Evolutionary conservation across 768 basidiomycete species (phyloP).

Genomic region (Podaxis sp.): DNA sequence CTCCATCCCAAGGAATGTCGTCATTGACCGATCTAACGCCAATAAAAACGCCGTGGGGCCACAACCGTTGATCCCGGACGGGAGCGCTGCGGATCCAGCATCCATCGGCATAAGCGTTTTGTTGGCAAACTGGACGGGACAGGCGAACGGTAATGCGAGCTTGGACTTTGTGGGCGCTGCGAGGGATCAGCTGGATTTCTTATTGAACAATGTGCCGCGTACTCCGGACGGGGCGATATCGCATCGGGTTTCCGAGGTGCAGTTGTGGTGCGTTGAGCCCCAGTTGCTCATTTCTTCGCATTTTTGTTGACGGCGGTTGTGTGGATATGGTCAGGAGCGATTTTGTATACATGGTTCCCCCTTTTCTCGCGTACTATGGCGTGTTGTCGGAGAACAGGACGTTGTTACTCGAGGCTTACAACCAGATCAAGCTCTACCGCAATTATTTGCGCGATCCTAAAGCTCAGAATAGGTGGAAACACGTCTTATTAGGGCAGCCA

Average conservation of each 20-base stretch:
- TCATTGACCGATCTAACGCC: constrained; percentile 42
- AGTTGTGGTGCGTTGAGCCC: constrained; percentile 56
- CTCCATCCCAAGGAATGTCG: constrained; percentile 47
- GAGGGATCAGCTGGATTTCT: constrained; percentile 59
- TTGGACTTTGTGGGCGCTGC: constrained; percentile 62
- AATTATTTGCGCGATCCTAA: constrained; percentile 53
- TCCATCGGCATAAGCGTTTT: constrained; percentile 73
- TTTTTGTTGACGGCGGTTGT: not conserved
- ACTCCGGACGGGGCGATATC: constrained; percentile 80
- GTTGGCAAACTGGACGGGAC: constrained; percentile 46
- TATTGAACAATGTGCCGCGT: constrained; percentile 55
- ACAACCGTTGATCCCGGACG: constrained; percentile 55
- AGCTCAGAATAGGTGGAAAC: constrained; percentile 66
- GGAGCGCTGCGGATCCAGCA: constrained; percentile 75
- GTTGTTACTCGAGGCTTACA: constrained; percentile 62
- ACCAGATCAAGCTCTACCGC: constrained; percentile 72
- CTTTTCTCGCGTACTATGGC: constrained; percentile 86
- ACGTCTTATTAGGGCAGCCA: constrained; percentile 56
- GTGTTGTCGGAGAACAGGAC: constrained; percentile 53
- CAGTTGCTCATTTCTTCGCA: not conserved
- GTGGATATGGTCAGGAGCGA: constrained; percentile 54
- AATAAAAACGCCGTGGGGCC: constrained; percentile 46
- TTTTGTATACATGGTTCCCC: constrained; percentile 83
- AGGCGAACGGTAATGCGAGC: constrained; percentile 30
- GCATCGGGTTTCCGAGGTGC: constrained; percentile 65